Evolutionary conservation across 352 stramenopile species (phyloP), one percentile per base, ranked within the genome.

Genomic region (Phytophthora capsici): DNA sequence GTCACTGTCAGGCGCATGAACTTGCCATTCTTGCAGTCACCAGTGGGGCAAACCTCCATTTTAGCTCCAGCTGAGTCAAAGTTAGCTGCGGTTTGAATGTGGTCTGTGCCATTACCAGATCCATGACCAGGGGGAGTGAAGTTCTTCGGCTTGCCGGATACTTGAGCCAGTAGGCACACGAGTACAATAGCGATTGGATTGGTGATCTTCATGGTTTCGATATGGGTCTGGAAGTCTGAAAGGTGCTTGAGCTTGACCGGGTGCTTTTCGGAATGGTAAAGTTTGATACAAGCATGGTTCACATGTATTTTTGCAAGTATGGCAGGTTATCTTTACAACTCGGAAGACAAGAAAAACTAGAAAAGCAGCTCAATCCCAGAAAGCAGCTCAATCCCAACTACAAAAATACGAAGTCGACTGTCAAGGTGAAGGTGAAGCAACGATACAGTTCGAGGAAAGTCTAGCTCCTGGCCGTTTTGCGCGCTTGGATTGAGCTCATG

Each of bases 1-100:
- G 52, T 41, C 19, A 82, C 63, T 7, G 58, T 46, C 25, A 98
- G 84, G 61, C 92, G 84, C 92, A 99, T 98, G 78, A 98, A 98
- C 34, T 95, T 98, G 25, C 86, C 84, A 47, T 91, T 95, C 3
- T 78, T 89, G 36, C 85, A 96, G 37, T 84, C 63, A 14, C 71
- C 71, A n/a, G 57, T 66, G 8, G 78, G 75, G 26, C 78, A 84
- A 0, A 87, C 52, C 22, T 73, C 22, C 38, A 87, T 82, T 28
- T 75, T 72, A n/a, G 59, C 75, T 12, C 66, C 69, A 0, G 16
- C 14, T 2, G 59, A 63, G 23, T 58, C 65, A 26, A 86, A 82
- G 38, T 74, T 79, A 36, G 66, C 75, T 0, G 44, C 48, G 0
- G 75, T 82, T 45, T 66, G 80, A 50, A 83, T 73, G 17, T 41